Evolutionary conservation across 1,139 yeast genomes (phyloP).

Genomic region (Suhomyces bolitotheri): DNA sequence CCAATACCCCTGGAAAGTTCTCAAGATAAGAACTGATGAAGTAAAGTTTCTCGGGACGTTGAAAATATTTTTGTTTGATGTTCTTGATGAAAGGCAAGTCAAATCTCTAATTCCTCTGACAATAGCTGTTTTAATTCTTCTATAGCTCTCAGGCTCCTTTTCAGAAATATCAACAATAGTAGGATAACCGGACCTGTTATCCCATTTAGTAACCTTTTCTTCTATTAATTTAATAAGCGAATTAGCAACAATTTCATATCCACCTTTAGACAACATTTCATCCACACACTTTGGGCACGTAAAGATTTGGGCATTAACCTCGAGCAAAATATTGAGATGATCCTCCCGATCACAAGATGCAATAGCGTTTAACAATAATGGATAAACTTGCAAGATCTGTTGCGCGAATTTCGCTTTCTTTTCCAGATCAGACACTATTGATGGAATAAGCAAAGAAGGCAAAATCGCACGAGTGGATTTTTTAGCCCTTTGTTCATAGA

Average conservation of each 20-base stretch:
- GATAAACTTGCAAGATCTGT: slow-evolving; percentile 57
- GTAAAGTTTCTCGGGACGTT: slow-evolving; percentile 34
- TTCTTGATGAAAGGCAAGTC: slow-evolving; percentile 43
- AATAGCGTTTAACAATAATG: slow-evolving; percentile 48
- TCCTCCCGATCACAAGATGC: slow-evolving; percentile 66
- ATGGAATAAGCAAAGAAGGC: slow-evolving; percentile 51
- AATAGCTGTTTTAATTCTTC: slow-evolving; percentile 34
- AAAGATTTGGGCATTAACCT: slow-evolving; percentile 61
- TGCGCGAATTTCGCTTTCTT: slow-evolving; percentile 50
- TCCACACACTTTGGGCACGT: slow-evolving; percentile 62
- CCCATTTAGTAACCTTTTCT: slow-evolving; percentile 32
- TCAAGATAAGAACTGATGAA: slow-evolving; percentile 41
- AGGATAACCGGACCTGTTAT: slow-evolving; percentile 30
- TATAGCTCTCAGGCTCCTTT: slow-evolving; percentile 20
- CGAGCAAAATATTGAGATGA: slow-evolving; percentile 51
- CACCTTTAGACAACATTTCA: slow-evolving; percentile 36
- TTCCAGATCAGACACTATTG: slow-evolving; percentile 49
- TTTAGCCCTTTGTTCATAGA: slow-evolving; percentile 58
- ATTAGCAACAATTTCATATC: slow-evolving; percentile 45
- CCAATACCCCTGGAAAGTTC: slow-evolving; percentile 60
- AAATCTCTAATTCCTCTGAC: slow-evolving; percentile 43
- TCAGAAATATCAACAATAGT: slow-evolving; percentile 28
- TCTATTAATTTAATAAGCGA: slow-evolving; percentile 51
- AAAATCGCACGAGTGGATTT: slow-evolving; percentile 49
- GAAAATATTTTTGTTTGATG: slow-evolving; percentile 23